Conservation (phyloP, 2,329 filamentous ascomycete genomes). For the Pseudocercospora cruenta region DNA sequence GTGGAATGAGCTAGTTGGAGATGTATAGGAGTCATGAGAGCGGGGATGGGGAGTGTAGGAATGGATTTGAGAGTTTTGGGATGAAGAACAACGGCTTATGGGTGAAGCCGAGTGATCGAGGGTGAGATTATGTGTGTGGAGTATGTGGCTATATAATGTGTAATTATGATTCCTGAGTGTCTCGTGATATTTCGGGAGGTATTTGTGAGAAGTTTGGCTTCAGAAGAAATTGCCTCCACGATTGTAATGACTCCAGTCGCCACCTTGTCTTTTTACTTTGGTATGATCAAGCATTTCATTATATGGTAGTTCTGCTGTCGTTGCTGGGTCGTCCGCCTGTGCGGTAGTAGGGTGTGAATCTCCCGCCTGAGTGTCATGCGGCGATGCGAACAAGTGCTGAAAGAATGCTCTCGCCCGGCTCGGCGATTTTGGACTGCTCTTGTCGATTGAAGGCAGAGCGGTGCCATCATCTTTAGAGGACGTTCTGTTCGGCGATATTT, state of each 20-base stretch:
- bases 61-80: constrained; percentile 1
- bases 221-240: background rate
- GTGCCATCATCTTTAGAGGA: background rate
- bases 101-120: background rate
- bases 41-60: background rate
- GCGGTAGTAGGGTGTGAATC: background rate
- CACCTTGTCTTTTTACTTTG: background rate
- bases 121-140: background rate
- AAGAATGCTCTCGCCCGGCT: background rate
- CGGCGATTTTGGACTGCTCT: background rate
- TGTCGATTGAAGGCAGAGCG: background rate
- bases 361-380: background rate
- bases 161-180: background rate
- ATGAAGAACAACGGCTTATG: background rate
- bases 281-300: background rate
- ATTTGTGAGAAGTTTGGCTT: background rate
- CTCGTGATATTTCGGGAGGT: background rate
- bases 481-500: background rate
- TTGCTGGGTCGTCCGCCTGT: background rate
- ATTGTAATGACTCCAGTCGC: background rate
- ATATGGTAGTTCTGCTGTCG: background rate
- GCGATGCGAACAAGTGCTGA: background rate
- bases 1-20: background rate
- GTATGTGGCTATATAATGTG: background rate
- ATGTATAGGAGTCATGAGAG: constrained; percentile 1